These are phyloP conservation scores for Aspergillus baeticus DNA, from an alignment of 495 filamentous ascomycete species.

Conservation along the genomic window DNA sequence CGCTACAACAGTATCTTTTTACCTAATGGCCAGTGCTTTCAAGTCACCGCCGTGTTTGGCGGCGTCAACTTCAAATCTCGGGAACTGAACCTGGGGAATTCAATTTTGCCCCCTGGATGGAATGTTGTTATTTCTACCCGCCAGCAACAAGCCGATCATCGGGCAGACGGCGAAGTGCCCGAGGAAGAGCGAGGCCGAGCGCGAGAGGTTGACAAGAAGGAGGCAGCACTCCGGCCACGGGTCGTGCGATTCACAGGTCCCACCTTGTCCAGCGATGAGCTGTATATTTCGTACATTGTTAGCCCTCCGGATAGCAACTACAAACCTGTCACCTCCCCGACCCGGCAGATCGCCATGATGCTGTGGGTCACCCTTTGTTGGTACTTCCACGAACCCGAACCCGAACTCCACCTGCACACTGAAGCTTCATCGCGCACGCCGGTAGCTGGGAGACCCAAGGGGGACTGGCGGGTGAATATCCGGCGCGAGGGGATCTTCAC, in stretches of 20 bases:
- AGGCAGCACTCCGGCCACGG: constrained; percentile 21
- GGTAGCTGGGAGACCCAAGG: constrained; percentile 66
- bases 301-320: constrained; percentile 76
- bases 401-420: constrained; percentile 54
- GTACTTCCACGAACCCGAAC: constrained; percentile 79
- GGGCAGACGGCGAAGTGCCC: constrained; percentile 22
- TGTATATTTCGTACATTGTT: constrained; percentile 90
- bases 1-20: constrained; percentile 51
- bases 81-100: constrained; percentile 64
- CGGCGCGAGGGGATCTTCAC: constrained; percentile 84
- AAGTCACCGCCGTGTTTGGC: constrained; percentile 79
- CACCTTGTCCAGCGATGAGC: constrained; percentile 71
- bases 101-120: constrained; percentile 81
- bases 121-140: constrained; percentile 78
- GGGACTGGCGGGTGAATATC: constrained; percentile 86
- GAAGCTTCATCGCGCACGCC: constrained; percentile 65
- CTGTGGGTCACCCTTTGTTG: constrained; percentile 92
- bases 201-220: constrained; percentile 13
- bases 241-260: constrained; percentile 63
- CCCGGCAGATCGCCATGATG: constrained; percentile 90
- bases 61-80: constrained; percentile 85
- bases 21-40: constrained; percentile 83
- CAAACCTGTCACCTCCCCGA: constrained; percentile 74
- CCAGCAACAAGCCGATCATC: constrained; percentile 13
- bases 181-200: constrained; percentile 10